phyloP scores from a whole-genome alignment of 1,139 yeast species.

The Yamadazyma triangularis region DNA sequence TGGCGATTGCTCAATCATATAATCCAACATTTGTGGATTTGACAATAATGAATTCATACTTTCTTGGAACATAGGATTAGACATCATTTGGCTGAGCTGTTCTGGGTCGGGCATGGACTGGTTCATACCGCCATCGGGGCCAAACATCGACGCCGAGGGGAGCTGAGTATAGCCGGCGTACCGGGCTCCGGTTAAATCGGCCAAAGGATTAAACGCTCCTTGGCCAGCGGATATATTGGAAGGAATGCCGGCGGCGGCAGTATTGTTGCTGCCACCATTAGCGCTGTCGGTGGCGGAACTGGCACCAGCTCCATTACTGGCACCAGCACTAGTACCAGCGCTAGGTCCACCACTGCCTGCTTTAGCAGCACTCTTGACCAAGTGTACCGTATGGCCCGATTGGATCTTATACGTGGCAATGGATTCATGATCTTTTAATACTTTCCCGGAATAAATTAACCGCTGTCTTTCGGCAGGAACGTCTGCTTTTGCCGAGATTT shows the following conservation, averaged over 20 bases:
- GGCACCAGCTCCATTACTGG: conserved; percentile 16
- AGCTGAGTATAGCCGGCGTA: conserved; percentile 89
- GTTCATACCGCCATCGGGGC: conserved; percentile 91
- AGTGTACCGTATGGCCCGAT: conserved; percentile 81
- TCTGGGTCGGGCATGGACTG: conserved; percentile 67
- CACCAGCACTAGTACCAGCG: conserved; percentile 9
- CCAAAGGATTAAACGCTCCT: conserved; percentile 84
- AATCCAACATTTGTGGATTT: conserved; percentile 81
- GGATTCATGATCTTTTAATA: conserved; percentile 78
- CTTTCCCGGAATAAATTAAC: conserved; percentile 89
- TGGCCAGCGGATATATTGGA: conserved; percentile 81
- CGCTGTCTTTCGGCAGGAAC: conserved; percentile 77
- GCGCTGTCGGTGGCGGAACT: conserved; percentile 14
- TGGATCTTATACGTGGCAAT: conserved; percentile 75
- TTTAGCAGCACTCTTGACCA: conserved; percentile 63
- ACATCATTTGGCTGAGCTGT: conserved; percentile 69
- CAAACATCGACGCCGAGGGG: conserved; percentile 87
- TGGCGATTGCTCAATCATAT: conserved; percentile 77
- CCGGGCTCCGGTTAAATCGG: conserved; percentile 91
- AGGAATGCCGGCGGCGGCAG: conserved; percentile 43
- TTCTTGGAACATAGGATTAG: conserved; percentile 75
- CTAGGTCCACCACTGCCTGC: conserved; percentile 12
- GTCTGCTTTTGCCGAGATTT: conserved; percentile 54
- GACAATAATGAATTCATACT: conserved; percentile 74
- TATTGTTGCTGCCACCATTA: too few relatives aligned